A percentile compares a stretch with the other conserved stretches of the same genome.
These are phyloP conservation scores for Alloteropsis semialata DNA, from an alignment of 176 grass and related monocot species.

Conservation along the genomic window DNA sequence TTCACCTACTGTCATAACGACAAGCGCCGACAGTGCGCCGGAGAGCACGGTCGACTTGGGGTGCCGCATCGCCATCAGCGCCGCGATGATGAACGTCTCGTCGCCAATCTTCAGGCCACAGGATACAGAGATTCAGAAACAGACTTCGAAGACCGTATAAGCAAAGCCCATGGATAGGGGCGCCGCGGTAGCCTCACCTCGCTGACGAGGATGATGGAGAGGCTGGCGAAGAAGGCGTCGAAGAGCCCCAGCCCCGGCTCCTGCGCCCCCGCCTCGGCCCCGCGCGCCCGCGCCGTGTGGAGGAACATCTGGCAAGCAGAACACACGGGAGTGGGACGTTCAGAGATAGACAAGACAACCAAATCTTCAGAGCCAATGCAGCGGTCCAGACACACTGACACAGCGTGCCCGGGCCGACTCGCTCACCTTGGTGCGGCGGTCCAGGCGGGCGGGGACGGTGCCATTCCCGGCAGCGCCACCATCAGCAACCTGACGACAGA, in stretches of 20 bases:
- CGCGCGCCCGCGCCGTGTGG: not conserved
- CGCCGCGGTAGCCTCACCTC: conserved; percentile 42
- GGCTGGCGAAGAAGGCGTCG: conserved; percentile 86
- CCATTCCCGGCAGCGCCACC: conserved; percentile 13
- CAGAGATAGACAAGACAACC: not conserved
- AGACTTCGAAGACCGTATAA: not conserved
- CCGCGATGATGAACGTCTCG: conserved; percentile 96
- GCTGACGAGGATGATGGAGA: conserved; percentile 85
- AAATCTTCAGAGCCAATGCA: not conserved
- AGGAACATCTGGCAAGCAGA: conserved; percentile 38
- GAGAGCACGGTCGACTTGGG: conserved; percentile 90
- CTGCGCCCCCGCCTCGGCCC: conserved; percentile 20
- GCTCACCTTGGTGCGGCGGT: conserved; percentile 57
- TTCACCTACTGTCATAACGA: conserved; percentile 84
- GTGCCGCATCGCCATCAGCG: conserved; percentile 97
- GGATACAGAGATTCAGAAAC: not conserved
- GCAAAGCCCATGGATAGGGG: too few relatives aligned
- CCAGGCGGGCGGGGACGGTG: conserved; percentile 24
- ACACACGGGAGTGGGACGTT: not conserved
- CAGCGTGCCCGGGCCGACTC: too few relatives aligned
- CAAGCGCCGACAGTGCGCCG: conserved; percentile 70
- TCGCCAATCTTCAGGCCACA: conserved; percentile 64
- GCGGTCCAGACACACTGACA: too few relatives aligned
- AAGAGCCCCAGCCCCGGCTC: conserved; percentile 59
- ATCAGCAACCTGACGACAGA: not conserved